phyloP scores from a whole-genome alignment of 164 flowering plant genomes.

The Brasenia schreberi region DNA sequence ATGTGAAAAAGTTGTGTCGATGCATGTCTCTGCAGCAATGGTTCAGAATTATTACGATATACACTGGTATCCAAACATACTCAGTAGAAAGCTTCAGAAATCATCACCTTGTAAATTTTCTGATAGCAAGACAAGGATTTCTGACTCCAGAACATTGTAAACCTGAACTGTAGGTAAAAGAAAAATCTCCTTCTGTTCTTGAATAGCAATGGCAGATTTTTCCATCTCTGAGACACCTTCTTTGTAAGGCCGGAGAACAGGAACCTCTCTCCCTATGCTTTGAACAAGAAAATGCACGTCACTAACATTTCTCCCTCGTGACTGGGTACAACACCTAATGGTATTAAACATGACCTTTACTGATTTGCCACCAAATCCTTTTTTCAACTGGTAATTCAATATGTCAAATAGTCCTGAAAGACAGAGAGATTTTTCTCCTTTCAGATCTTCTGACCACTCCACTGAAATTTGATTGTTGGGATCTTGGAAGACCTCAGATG shows the following conservation, averaged over 20 bases:
- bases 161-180: conserved; percentile 79
- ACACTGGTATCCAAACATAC: too few species aligned
- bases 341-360: conserved; percentile 51
- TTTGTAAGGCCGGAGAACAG: conserved; percentile 42
- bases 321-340: conserved; percentile 37
- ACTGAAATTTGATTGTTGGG: conserved; percentile 22
- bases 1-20: not conserved
- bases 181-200: conserved; percentile 80
- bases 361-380: conserved; percentile 46
- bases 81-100: not conserved
- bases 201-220: conserved; percentile 43
- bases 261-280: conserved; percentile 56
- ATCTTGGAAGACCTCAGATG: conserved; percentile 18
- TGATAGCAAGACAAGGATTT: conserved; percentile 52
- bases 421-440: conserved; percentile 80
- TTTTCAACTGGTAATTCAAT: conserved; percentile 53
- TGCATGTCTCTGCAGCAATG: conserved; percentile 40
- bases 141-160: conserved; percentile 51
- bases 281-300: conserved; percentile 70
- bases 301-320: conserved; percentile 18
- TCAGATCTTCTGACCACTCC: conserved; percentile 80
- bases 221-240: conserved; percentile 20
- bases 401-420: conserved; percentile 77
- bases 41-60: conserved; percentile 1
- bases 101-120: conserved; percentile 47